Percentiles rank a stretch among this genome's conserved stretches.
phyloP scores from a whole-genome alignment of 345 rosid species.

The Jatropha curcas region DNA sequence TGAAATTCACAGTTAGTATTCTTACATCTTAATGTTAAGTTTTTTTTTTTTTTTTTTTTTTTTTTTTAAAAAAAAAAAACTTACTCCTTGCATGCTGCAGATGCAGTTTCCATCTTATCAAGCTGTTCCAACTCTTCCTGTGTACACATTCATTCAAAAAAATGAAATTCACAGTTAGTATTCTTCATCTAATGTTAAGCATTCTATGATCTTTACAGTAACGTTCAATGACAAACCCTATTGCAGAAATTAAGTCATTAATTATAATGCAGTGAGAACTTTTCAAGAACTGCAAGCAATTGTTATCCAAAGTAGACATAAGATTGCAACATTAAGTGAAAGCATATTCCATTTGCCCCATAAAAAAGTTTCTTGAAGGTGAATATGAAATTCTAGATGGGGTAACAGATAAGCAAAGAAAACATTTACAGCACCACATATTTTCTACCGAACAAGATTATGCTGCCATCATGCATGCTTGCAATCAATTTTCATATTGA shows the following conservation, averaged over 20 bases:
- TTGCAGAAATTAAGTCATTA: neutral
- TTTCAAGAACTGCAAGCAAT: neutral
- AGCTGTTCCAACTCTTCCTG: slow-evolving; percentile 86
- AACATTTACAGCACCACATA: neutral
- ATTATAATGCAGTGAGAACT: neutral
- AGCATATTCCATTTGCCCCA: neutral
- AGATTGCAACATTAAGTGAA: neutral
- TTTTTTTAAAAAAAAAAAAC: slow-evolving; percentile 12
- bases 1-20: too few relatives aligned
- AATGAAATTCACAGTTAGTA: neutral
- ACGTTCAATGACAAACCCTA: neutral
- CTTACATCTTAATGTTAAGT: too few relatives aligned
- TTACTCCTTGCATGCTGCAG: slow-evolving; percentile 79
- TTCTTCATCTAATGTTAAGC: neutral
- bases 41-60: neutral
- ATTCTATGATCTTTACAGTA: neutral
- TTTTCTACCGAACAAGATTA: neutral
- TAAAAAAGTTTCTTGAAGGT: neutral
- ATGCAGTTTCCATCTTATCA: slow-evolving; percentile 67
- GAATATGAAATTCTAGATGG: neutral
- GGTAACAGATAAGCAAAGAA: neutral
- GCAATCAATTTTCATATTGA: neutral
- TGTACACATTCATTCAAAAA: neutral
- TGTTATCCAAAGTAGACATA: neutral
- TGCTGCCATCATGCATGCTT: neutral